Evolutionary conservation across 2,329 filamentous ascomycete species (phyloP), one percentile per base, ranked within the genome.

Genomic region (Teratosphaeriaceae sp.): DNA sequence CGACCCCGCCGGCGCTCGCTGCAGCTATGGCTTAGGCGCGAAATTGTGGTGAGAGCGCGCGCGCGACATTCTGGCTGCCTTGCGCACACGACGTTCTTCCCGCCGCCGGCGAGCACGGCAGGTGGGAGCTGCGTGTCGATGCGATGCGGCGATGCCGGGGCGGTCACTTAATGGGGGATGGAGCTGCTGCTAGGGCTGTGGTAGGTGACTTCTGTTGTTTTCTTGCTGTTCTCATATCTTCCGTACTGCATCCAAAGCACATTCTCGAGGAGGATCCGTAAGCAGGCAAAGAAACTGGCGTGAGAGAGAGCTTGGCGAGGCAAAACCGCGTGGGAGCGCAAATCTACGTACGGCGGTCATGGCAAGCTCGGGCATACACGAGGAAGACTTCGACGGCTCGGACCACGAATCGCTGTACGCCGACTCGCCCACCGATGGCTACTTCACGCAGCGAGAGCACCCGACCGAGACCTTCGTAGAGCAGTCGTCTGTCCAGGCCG

Each of bases 351-450:
- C 15, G 4, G 31, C 31, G 5, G 18, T 5, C 9, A 39, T 39
- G 37, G 15, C 37, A 5, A 24, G 18, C 24, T 39, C 37, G 12
- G 37, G 37, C 9, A 29, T 39, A 5, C 29, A 39, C 23, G 37
- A 39, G 24, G 37, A 39, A 6, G 37, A 39, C 3, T 23, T 38
- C 35, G 35, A 38, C 6, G 23, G 11, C 9, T 29, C 23, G 7
- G 37, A 39, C 19, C 22, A 29, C 22, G 37, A 39, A 6, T 39
- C 23, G 23, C 16, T 39, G 13, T 39, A 41, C 21, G 31, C 31
- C 13, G 45, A 49, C 15, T 46, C 46, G n/a, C 52, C 53, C 13
- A 44, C 46, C n/a, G 53, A 57, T 42, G 53, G 52, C 9, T 54
- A 57, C 42, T 54, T 54, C 31, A 40, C 42, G 11, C 43, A 43